Conservation (phyloP, 495 filamentous ascomycete genomes). For the Astrothelium subdiscretum region DNA sequence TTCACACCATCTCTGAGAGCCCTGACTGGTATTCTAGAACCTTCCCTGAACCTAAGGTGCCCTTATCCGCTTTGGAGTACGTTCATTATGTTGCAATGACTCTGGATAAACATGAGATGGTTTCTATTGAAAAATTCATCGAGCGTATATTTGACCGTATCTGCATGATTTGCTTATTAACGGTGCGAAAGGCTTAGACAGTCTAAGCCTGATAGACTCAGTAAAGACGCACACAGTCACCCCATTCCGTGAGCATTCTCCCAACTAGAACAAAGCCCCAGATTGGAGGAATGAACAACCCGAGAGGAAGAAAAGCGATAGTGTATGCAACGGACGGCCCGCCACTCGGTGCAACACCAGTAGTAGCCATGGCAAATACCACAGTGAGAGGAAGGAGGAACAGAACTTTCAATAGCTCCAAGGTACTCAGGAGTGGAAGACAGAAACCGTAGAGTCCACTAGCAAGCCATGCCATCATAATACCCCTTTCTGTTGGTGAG, state of each 20-base stretch:
- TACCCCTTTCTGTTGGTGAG: neutral
- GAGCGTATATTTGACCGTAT: neutral
- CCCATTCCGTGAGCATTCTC: neutral
- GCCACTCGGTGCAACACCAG: neutral
- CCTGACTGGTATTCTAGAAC: no score
- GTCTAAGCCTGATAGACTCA: neutral
- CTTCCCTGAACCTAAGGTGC: no score
- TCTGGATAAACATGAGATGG: neutral
- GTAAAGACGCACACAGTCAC: neutral
- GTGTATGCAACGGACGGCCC: neutral
- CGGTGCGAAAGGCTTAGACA: neutral
- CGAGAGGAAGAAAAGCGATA: neutral
- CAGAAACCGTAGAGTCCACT: constrained; percentile 1
- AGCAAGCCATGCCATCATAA: neutral
- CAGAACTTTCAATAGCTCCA: neutral
- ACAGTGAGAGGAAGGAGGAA: neutral
- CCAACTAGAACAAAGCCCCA: neutral
- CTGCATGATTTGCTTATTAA: neutral
- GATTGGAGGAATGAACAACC: neutral
- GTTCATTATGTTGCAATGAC: no score
- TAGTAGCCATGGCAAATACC: neutral
- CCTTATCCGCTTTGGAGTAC: no score
- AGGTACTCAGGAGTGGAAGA: neutral
- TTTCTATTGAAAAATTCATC: neutral
- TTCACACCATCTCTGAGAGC: no score